phyloP scores from a whole-genome alignment of 2,329 filamentous ascomycete species.

The Laburnicola sp. region DNA sequence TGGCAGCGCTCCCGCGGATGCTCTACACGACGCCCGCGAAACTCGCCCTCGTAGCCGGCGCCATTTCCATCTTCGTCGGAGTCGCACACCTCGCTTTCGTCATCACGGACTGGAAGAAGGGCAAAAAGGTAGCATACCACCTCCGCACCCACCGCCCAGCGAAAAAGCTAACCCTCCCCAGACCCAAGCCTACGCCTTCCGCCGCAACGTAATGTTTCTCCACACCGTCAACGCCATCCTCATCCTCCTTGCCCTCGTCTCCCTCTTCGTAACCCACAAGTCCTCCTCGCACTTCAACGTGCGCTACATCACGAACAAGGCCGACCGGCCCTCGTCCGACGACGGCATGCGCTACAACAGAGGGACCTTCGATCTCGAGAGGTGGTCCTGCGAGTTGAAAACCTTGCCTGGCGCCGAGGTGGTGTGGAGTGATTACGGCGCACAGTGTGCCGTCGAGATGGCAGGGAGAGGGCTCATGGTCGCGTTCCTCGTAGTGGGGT shows the following conservation, averaged over 20 bases:
- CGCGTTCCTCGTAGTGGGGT: constrained; percentile 31
- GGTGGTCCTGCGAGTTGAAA: constrained; percentile 40
- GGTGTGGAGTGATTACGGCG: constrained; percentile 32
- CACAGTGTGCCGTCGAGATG: constrained; percentile 34
- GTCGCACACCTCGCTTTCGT: constrained; percentile 29
- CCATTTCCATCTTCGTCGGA: constrained; percentile 25
- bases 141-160: not conserved
- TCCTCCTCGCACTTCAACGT: constrained; percentile 33
- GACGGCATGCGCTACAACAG: constrained; percentile 34
- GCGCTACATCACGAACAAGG: constrained; percentile 30
- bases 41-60: constrained; percentile 29
- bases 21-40: constrained; percentile 34
- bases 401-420: constrained; percentile 23
- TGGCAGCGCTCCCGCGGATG: constrained; percentile 35
- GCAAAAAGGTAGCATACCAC: constrained; percentile 24
- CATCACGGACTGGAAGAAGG: constrained; percentile 29
- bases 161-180: constrained; percentile 9
- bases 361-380: constrained; percentile 43
- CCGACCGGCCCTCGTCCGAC: constrained; percentile 17
- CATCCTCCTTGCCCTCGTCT: constrained; percentile 37
- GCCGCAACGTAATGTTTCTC: constrained; percentile 39
- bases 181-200: constrained; percentile 39
- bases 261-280: constrained; percentile 35
- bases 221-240: constrained; percentile 36
- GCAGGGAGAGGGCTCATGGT: constrained; percentile 36